Evolutionary conservation across 768 basidiomycete species (phyloP).

Genomic region (Amanita fuliginea): DNA sequence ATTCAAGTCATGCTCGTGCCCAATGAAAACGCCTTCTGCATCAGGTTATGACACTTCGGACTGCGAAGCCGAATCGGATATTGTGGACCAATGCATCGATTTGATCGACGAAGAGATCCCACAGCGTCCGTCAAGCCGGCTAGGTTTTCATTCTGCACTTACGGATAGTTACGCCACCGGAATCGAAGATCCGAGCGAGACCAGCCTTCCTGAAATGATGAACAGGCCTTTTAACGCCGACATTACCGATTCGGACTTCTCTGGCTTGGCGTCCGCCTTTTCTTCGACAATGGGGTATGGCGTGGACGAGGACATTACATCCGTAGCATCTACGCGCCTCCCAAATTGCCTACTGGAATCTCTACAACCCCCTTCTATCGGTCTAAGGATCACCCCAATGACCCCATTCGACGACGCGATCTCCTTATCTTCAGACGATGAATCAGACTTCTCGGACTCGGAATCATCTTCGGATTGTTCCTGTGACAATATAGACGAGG

Average conservation of each 20-base stretch:
- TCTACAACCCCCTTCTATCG: background rate
- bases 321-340: background rate
- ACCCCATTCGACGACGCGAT: background rate
- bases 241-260: background rate
- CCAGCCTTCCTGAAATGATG: background rate
- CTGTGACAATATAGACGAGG: background rate
- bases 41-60: constrained; percentile 1
- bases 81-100: constrained; percentile 12
- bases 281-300: background rate
- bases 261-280: background rate
- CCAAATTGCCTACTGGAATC: background rate
- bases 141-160: constrained; percentile 30
- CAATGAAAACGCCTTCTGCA: too few species aligned
- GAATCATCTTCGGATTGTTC: constrained; percentile 1
- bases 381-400: background rate
- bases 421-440: background rate
- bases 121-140: constrained; percentile 35
- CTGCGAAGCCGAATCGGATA: constrained; percentile 13
- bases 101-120: constrained; percentile 16
- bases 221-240: background rate
- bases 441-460: constrained; percentile 4
- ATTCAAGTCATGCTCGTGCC: background rate
- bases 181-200: constrained; percentile 2
- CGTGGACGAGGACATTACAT: constrained; percentile 1
- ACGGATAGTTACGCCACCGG: constrained; percentile 6